Conservation (phyloP, 768 basidiomycete genomes). For the Suillus subluteus region DNA sequence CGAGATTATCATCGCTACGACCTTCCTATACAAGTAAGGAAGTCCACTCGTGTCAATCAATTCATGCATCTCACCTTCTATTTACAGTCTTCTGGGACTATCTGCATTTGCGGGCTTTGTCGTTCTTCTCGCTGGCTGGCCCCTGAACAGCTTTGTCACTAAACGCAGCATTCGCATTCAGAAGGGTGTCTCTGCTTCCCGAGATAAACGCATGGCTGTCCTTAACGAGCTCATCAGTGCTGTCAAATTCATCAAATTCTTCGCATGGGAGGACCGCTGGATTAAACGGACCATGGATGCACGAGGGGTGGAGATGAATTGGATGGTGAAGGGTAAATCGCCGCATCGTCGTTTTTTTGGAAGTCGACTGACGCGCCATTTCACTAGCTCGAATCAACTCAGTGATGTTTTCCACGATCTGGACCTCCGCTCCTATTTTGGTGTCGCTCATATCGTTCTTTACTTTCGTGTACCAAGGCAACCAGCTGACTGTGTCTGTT, state of each 20-base stretch:
- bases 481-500: conserved; percentile 73
- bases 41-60: neutral
- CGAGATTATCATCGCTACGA: conserved; percentile 71
- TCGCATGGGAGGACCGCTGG: conserved; percentile 49
- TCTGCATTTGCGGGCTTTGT: conserved; percentile 73
- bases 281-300: conserved; percentile 46
- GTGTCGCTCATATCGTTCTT: conserved; percentile 84
- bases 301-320: conserved; percentile 56
- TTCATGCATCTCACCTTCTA: conserved; percentile 1
- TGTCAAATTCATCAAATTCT: conserved; percentile 47
- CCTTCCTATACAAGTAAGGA: conserved; percentile 75
- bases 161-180: conserved; percentile 41
- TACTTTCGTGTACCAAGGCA: conserved; percentile 69
- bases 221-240: conserved; percentile 49
- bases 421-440: conserved; percentile 76
- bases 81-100: conserved; percentile 57
- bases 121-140: conserved; percentile 55
- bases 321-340: conserved; percentile 9
- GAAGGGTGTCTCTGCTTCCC: conserved; percentile 35
- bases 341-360: neutral
- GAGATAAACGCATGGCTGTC: conserved; percentile 48
- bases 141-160: conserved; percentile 44
- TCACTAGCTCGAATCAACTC: conserved; percentile 67
- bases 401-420: conserved; percentile 70
- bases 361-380: neutral